These are phyloP conservation scores for Peniophora sp. DNA, from an alignment of 1,284 basidiomycete species.

Conservation along the genomic window DNA sequence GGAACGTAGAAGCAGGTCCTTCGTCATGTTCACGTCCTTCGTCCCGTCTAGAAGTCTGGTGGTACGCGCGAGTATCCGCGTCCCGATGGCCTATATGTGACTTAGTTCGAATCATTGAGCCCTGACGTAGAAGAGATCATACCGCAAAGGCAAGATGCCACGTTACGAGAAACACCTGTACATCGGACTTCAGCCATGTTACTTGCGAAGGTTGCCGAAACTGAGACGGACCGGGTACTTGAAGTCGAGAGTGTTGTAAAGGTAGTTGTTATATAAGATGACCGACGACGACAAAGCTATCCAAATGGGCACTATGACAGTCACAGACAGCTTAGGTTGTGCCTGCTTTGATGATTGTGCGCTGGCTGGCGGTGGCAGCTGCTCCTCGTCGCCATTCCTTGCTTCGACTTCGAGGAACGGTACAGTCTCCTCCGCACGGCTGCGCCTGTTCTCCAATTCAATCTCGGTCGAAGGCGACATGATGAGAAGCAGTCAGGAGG, in stretches of 20 bases:
- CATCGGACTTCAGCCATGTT: not conserved
- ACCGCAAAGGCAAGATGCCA: constrained; percentile 83
- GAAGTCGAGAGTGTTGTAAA: constrained; percentile 81
- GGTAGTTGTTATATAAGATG: constrained; percentile 96
- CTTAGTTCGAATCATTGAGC: no score
- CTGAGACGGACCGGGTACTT: constrained; percentile 50
- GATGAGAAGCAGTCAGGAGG: not conserved
- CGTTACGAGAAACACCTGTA: constrained; percentile 69
- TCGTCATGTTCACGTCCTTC: constrained; percentile 82
- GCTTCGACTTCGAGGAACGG: no score
- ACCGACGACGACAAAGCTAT: constrained; percentile 86
- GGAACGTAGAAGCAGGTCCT: constrained; percentile 76
- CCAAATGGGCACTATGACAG: constrained; percentile 80
- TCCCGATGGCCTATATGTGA: constrained; percentile 81
- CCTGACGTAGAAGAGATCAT: no score
- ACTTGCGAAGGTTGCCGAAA: not conserved
- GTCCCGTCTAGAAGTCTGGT: constrained; percentile 86
- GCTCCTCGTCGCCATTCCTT: constrained; percentile 11
- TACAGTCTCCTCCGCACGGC: no score
- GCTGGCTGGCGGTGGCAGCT: constrained; percentile 47
- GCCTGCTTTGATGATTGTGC: constrained; percentile 34
- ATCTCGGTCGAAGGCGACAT: no score
- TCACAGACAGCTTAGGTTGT: constrained; percentile 41
- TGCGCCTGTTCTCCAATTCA: no score
- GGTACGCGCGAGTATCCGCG: constrained; percentile 82